Percentiles rank a stretch among this genome's conserved stretches.
Evolutionary conservation across 2,329 filamentous ascomycete genomes (phyloP).

Genomic region (Colletotrichum zoysiae): DNA sequence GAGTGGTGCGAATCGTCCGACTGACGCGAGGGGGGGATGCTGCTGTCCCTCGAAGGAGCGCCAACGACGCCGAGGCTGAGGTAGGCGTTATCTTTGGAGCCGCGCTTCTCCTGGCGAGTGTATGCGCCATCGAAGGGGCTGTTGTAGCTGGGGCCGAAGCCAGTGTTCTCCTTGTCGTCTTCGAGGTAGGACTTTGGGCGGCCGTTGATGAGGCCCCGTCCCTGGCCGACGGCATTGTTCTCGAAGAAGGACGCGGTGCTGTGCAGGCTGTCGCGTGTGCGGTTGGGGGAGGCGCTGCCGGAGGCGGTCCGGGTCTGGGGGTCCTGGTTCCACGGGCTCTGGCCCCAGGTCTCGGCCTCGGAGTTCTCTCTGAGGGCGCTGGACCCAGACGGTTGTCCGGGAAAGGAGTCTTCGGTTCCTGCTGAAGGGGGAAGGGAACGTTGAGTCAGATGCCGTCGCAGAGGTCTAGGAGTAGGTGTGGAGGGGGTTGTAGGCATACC

Average conservation of each 20-base stretch:
- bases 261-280: constrained; percentile 63
- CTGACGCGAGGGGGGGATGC: constrained; percentile 68
- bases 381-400: constrained; percentile 71
- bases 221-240: constrained; percentile 60
- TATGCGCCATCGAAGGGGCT: constrained; percentile 37
- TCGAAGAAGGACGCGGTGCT: constrained; percentile 61
- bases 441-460: constrained; percentile 48
- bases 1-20: constrained; percentile 57
- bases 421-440: background rate
- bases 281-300: constrained; percentile 70
- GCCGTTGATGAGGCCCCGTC: constrained; percentile 49
- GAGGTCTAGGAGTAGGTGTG: background rate
- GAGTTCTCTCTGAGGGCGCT: constrained; percentile 77
- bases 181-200: constrained; percentile 53
- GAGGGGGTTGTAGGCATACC: constrained; percentile 54
- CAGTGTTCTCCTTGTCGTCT: constrained; percentile 53
- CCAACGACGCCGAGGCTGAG: constrained; percentile 56
- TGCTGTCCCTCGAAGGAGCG: constrained; percentile 63
- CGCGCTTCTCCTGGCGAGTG: constrained; percentile 48
- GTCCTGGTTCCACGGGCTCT: constrained; percentile 71
- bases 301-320: constrained; percentile 59
- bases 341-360: constrained; percentile 74
- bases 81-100: constrained; percentile 56
- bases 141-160: constrained; percentile 46
- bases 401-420: constrained; percentile 34